Evolutionary conservation across 192 early-diverging fungal genomes (phyloP).

Genomic region (Gaertneriomyces semiglobifer): DNA sequence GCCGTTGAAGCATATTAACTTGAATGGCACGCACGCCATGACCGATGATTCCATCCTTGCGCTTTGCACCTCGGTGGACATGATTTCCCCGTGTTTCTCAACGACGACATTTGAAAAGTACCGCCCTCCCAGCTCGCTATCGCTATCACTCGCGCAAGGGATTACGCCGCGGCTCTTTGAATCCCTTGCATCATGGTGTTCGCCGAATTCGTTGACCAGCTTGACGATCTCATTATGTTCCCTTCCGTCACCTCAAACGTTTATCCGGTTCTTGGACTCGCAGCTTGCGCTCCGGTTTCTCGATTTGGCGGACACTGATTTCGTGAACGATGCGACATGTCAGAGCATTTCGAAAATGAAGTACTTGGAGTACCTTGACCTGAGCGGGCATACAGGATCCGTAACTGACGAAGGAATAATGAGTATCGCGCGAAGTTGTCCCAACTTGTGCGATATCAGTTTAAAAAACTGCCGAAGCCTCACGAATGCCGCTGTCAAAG

Average conservation of each 20-base stretch:
- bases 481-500: neutral
- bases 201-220: neutral
- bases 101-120: neutral
- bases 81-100: neutral
- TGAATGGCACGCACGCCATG: slow-evolving; percentile 3
- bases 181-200: neutral
- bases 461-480: neutral
- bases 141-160: neutral
- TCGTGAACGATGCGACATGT: slow-evolving; percentile 3
- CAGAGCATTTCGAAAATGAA: neutral
- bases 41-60: slow-evolving; percentile 3
- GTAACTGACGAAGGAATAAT: neutral
- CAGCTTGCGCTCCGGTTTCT: neutral
- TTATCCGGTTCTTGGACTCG: neutral
- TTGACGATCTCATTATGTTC: neutral
- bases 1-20: neutral
- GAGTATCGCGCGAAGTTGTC: neutral
- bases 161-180: slow-evolving; percentile 3
- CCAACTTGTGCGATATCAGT: neutral
- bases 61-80: neutral
- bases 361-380: neutral
- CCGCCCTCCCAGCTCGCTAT: neutral
- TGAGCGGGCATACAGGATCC: neutral
- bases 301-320: neutral
- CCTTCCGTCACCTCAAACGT: neutral